Evolutionary conservation across 2,329 filamentous ascomycete genomes (phyloP), one percentile per base, ranked within the genome.

Genomic region (Ophiostoma ips): DNA sequence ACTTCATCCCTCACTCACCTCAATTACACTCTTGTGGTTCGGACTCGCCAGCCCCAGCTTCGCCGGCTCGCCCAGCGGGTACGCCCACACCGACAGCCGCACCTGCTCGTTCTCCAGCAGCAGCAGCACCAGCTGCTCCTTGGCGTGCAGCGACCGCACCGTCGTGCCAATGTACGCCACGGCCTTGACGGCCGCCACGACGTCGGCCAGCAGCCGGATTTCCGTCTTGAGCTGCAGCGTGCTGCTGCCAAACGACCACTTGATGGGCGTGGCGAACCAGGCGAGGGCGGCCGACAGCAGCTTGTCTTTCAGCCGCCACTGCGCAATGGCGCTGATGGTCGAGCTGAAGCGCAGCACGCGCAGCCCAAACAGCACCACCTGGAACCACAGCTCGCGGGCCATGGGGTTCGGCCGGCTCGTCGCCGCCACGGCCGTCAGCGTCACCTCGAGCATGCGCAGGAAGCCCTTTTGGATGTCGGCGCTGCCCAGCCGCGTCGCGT

Each of bases 221-320:
- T 99, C 92, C 0, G 94, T 90, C 69, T 94, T 96, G 48, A 96
- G 72, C 62, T 98, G 92, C 15, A 98, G 69, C 46, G 86, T 77
- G 62, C 95, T 98, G 59, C 90, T 92, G 51, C 92, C 92, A 65
- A 92, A 96, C 0, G 92, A 94, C 90, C 92, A 98, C 57, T 81
- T 79, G 13, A 89, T 87, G 6, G 86, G 71, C 56, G 81, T 77
- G 36, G 74, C 78, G 65, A 98, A 99, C 94, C 94, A 98, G 54
- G 76, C 80, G 31, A 99, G 70, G 13, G 80, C 89, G 30, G 87
- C 88, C 6, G 87, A 89, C 35, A 99, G 65, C 48, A 95, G 82
- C 56, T 87, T 81, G 60, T 96, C 89, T 63, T 95, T 95, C 35
- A 96, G 70, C 52, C 83, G 80, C 81, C 85, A 92, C 59, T 84